Evolutionary conservation across 2,329 filamentous ascomycete genomes (phyloP), one percentile per base, ranked within the genome.

Genomic region (Penicillium sp.): DNA sequence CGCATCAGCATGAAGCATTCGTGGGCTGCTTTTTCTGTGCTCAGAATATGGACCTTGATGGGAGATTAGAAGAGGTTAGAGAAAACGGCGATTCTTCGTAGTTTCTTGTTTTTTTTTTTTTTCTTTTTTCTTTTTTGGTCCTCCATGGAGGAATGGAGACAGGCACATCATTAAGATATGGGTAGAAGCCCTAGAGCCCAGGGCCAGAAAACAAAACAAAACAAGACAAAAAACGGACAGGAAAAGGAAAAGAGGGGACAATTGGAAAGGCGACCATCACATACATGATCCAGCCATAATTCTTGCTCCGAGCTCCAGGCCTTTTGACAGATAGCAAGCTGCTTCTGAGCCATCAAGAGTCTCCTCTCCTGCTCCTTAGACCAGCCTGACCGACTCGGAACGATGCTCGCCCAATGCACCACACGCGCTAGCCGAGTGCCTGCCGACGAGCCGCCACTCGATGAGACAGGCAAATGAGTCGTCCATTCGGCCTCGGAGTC

Each of bases 231-330:
- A 32, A 11, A 11, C 29, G 29, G 7, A 32, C 11, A 7, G 7
- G 8, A 32, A 7, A 11, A 32, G 8, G 29, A 32, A 7, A 32
- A 32, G 8, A 32, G 11, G 29, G 29, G 29, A 32, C 8, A 7
- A 32, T 3, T 1, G 35, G 9, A 24, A 13, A n/a, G 35, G 12
- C 12, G 6, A n/a, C 18, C 18, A 12, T 3, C 9, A 61, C 65
- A 47, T 59, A 68, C 66, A 61, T 61, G 57, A 13, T 54, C 49
- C 46, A 68, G 45, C 65, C 65, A 67, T 12, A 67, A 34, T 39
- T 68, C 66, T 43, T 68, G 65, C 45, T 67, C 64, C 8, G 65
- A 66, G 45, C 62, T 66, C 64, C 64, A 68, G 1, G 65, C 62
- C 49, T 62, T 67, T 46, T 68, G 66, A 52, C 66, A 68, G 26